Conservation (phyloP, 805 yeast genomes). For the Candida insectorum region DNA sequence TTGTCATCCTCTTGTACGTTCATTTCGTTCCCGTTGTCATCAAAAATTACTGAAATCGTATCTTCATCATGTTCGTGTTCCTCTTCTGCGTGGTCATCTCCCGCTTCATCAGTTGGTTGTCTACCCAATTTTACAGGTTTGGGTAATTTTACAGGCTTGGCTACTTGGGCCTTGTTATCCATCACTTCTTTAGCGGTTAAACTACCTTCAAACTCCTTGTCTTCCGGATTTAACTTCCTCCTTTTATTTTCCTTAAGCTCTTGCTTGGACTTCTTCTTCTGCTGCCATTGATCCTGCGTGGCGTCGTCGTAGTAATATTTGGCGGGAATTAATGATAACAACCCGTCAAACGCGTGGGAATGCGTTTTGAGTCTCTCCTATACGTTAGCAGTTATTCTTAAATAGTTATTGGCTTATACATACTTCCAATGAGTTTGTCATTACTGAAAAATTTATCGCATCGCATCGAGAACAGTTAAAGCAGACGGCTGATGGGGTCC, state of each 20-base stretch:
- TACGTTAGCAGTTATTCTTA: slow-evolving; percentile 18
- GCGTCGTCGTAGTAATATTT: slow-evolving; percentile 91
- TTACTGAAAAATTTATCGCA: slow-evolving; percentile 12
- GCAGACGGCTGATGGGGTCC: too few species aligned
- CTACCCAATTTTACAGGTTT: slow-evolving; percentile 24
- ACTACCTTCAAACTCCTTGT: slow-evolving; percentile 42
- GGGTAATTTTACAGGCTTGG: slow-evolving; percentile 46
- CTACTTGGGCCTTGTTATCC: slow-evolving; percentile 51
- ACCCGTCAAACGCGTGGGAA: slow-evolving; percentile 81
- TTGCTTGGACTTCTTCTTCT: slow-evolving; percentile 68
- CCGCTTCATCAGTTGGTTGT: slow-evolving; percentile 16
- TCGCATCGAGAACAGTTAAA: too few species aligned
- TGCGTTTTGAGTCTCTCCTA: slow-evolving; percentile 76
- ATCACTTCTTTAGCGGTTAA: slow-evolving; percentile 57
- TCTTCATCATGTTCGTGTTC: slow-evolving; percentile 11
- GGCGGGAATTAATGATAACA: slow-evolving; percentile 88
- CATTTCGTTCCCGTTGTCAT: slow-evolving; percentile 52
- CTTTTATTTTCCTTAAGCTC: slow-evolving; percentile 60
- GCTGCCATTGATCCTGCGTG: slow-evolving; percentile 86
- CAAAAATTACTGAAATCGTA: slow-evolving; percentile 48
- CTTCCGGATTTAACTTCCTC: slow-evolving; percentile 72
- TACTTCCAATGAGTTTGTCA: slow-evolving; percentile 64
- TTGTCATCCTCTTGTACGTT: background rate
- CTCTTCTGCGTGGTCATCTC: slow-evolving; percentile 1
- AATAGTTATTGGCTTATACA: slow-evolving; percentile 19